A percentile compares a stretch with the other conserved stretches of the same genome.
Conservation (phyloP, 1,284 basidiomycete species). For the Polyporus tsugae region DNA sequence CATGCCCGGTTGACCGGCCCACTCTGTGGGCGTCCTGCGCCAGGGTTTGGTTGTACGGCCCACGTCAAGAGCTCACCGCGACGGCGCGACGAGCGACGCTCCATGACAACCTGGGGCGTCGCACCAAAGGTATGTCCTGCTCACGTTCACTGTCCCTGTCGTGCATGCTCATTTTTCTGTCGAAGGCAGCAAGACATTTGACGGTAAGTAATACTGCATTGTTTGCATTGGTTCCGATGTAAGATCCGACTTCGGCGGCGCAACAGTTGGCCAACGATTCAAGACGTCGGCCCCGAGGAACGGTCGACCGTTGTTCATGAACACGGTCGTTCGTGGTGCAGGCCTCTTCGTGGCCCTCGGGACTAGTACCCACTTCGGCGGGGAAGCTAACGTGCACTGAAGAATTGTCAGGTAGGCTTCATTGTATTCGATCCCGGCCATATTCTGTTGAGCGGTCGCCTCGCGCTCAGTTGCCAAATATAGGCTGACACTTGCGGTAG, state of each 20-base stretch:
- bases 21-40: too few relatives aligned
- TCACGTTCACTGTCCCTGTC: neutral
- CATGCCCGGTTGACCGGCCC: too few relatives aligned
- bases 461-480: neutral
- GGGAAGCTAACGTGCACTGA: constrained; percentile 26
- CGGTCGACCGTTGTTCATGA: constrained; percentile 4
- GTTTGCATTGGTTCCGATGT: neutral
- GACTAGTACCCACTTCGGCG: constrained; percentile 23
- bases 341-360: constrained; percentile 29
- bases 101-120: neutral
- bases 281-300: constrained; percentile 22
- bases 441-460: too few relatives aligned
- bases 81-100: neutral
- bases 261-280: constrained; percentile 17
- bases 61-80: too few relatives aligned
- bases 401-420: neutral
- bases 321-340: constrained; percentile 19
- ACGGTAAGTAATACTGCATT: too few relatives aligned
- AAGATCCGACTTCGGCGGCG: constrained; percentile 14
- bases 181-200: too few relatives aligned
- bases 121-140: neutral
- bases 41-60: too few relatives aligned
- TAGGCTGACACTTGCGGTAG: neutral
- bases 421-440: too few relatives aligned
- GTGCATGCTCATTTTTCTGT: neutral